Evolutionary conservation across 208 protist species (phyloP), one percentile per base, ranked within the genome.

Genomic region (Trypanosoma lewisi): DNA sequence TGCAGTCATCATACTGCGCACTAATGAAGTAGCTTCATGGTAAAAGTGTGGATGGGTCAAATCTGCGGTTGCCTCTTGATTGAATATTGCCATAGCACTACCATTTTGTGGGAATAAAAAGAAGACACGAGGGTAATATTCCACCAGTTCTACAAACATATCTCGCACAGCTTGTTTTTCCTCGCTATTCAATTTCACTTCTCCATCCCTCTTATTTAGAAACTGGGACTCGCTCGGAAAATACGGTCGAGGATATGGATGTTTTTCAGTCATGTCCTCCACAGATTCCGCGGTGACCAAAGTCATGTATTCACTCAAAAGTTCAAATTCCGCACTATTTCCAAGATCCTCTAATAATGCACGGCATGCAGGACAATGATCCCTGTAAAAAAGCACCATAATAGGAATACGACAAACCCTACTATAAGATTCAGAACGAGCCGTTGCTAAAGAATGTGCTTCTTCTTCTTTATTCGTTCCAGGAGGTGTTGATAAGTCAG

Each of bases 61-160:
- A 48, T 70, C 68, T 17, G 68, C 62, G 14, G 55, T 30, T 30
- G 59, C 47, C 30, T 64, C 67, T 7, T 79, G 61, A 59, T 93
- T 87, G 51, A 88, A 67, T 28, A 89, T 61, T 62, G 65, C 73
- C 80, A 88, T 88, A 19, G 88, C 68, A 34, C 63, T 85, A 56
- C 78, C 82, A 44, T 93, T 89, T 70, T 92, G 82, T 7, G 86
- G 86, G 58, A 85, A 93, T 39, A 87, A 65, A 53, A 93, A 93
- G 59, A 89, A 49, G 11, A 81, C 59, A 16, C 83, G 73, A 54
- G 80, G 67, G 42, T 74, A 60, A 57, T 93, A 93, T 42, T 87
- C 78, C 23, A 55, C 73, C 59, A 87, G 80, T 30, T 54, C 49
- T 12, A 67, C 68, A 39, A 86, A 85, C 19, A 79, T 72, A 21